Evolutionary conservation across 1,284 basidiomycete genomes (phyloP), one percentile per base, ranked within the genome.

Genomic region (Heterobasidion irregulare): DNA sequence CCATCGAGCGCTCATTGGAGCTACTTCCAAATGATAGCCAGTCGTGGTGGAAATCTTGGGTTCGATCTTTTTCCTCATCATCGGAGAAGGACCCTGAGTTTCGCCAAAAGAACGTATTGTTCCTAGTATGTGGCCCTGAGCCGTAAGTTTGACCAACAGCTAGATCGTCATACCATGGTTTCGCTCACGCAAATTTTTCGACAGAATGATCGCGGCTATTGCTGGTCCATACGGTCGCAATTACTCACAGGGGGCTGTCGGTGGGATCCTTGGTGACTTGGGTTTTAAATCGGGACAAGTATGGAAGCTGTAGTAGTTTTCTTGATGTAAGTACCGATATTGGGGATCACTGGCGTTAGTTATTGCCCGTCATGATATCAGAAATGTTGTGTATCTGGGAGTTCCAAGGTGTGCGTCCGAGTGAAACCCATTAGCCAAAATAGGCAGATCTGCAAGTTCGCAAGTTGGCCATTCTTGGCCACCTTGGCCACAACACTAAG

Each of bases 111-210:
- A 80, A 73, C 57, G 73, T 77, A 5, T 69, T 90, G 53, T 82
- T 90, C 63, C 68, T 89, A 7, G 77, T 92, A 1, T 92, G 88
- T 68, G 89, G 89, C 34, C 90, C 90, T 19, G 86, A 91, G 56
- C 75, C 76, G 88, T 89, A 68, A 67, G 86, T 74, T n/a, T 54
- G 26, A 26, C 26, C 26, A 26, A 26, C 26, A 26, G 6, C 6
- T 26, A 26, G 26, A 26, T 26, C 54, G 41, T 54, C 12, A 16
- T 12, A 45, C 50, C 13, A 48, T 53, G 18, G 41, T n/a, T 33
- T 10, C n/a, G 7, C 36, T 50, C 26, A 26, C 26, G 26, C 26
- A 26, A 26, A 26, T 5, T 26, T 26, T 26, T 26, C 49, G n/a
- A 43, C 61, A 92, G 89, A 38, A 90, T 92, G 89, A 73, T 91